Evolutionary conservation across 495 filamentous ascomycete species (phyloP), one percentile per base, ranked within the genome.

Genomic region (Talaromyces stipitatus): DNA sequence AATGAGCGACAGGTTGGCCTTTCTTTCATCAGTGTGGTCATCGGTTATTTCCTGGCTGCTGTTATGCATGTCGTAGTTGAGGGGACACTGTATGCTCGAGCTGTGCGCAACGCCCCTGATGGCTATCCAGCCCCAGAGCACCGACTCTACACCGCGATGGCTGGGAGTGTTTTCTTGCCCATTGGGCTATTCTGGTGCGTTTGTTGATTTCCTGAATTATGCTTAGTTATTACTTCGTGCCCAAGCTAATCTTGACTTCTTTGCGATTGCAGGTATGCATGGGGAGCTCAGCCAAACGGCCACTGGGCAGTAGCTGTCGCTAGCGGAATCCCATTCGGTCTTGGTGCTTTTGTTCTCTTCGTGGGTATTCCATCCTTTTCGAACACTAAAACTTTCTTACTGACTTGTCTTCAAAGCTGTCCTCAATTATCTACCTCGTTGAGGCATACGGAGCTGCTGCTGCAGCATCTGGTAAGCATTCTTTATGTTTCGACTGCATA

Each of bases 21-120:
- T 20, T 73, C 83, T 14, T 89, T 89, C 67, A 68, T 83, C 22
- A 76, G 85, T 2, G 82, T 89, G 54, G 68, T 83, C 18, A 58
- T 87, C 27, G 87, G 87, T 11, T 89, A 89, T 58, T 48, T 85
- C 47, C 64, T 89, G 52, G 84, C 80, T 6, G 89, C 83, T 72
- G 33, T 77, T 7, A 73, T 80, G 28, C 14, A 24, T 20, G 20
- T 54, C 8, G 12, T 38, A 16, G 24, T 54, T 24, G 51, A 54
- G 9, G 22, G 8, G 20, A 33, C 20, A 32, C 28, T 54, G 11
- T 54, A 54, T 20, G 28, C 28, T 32, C 28, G 30, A 16, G 30
- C 28, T 24, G 28, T 33, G 16, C 28, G 51, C n/a, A 30, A 54
- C 12, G 18, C 24, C 24, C 23, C 38, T 2, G 28, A 23, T 29